phyloP scores from a whole-genome alignment of 148 eudicot species.

The Limonium bicolor region DNA sequence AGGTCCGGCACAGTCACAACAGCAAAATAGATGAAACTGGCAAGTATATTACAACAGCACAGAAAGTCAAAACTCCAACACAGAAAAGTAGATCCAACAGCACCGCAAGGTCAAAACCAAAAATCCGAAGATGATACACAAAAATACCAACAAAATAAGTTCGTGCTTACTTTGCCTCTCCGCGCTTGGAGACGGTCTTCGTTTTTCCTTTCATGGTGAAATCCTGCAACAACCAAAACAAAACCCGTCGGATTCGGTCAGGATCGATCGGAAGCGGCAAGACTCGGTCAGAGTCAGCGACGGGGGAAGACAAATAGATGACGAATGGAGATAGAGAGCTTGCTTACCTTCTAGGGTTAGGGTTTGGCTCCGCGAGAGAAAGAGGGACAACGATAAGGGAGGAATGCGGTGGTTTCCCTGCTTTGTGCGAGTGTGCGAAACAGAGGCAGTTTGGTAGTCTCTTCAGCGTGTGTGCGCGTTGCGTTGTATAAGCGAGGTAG shows the following conservation, averaged over 20 bases:
- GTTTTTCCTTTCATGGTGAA: not conserved
- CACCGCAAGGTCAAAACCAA: not conserved
- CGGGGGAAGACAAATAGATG: not conserved
- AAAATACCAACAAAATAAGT: no score
- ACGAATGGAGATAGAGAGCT: not conserved
- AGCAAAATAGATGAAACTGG: not conserved
- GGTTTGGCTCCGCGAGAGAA: not conserved
- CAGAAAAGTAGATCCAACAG: not conserved
- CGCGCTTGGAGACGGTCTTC: not conserved
- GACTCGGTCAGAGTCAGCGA: not conserved
- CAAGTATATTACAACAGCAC: not conserved
- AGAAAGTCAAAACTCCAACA: not conserved
- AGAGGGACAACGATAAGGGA: no score
- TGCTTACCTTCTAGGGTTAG: constrained; percentile 1
- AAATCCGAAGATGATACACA: not conserved
- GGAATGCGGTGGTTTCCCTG: no score
- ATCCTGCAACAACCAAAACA: not conserved
- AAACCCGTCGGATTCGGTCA: not conserved
- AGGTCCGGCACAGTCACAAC: no score
- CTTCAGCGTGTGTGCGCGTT: no score
- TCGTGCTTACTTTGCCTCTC: no score
- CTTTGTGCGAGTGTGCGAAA: no score
- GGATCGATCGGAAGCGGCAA: not conserved
- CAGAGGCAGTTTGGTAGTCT: no score
- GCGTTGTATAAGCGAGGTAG: no score